phyloP scores from a whole-genome alignment of 768 basidiomycete genomes.

The Suillus cothurnatus region DNA sequence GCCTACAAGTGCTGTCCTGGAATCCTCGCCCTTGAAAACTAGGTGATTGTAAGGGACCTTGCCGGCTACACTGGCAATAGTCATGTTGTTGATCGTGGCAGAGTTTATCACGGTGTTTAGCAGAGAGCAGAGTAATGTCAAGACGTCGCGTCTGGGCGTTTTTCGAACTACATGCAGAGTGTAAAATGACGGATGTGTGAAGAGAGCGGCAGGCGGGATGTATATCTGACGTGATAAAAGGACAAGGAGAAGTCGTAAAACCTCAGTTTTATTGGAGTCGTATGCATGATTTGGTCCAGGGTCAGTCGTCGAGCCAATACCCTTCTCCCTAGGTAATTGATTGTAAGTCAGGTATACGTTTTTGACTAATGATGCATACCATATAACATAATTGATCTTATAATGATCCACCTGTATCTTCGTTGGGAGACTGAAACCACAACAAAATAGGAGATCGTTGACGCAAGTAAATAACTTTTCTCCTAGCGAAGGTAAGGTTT shows the following conservation, averaged over 20 bases:
- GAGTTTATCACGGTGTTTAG: slow-evolving; percentile 89
- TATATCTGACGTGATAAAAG: slow-evolving; percentile 92
- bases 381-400: slow-evolving; percentile 86
- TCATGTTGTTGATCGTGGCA: slow-evolving; percentile 47
- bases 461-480: slow-evolving; percentile 79
- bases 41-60: slow-evolving; percentile 89
- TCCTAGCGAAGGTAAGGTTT: slow-evolving; percentile 71
- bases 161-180: slow-evolving; percentile 78
- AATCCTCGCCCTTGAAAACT: slow-evolving; percentile 87
- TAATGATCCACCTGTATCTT: slow-evolving; percentile 77
- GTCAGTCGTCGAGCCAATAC: slow-evolving; percentile 86
- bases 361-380: slow-evolving; percentile 49
- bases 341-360: slow-evolving; percentile 10
- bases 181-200: slow-evolving; percentile 74
- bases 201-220: slow-evolving; percentile 65
- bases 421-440: slow-evolving; percentile 87
- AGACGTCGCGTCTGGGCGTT: slow-evolving; percentile 76
- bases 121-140: slow-evolving; percentile 90
- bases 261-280: slow-evolving; percentile 85
- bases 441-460: slow-evolving; percentile 89
- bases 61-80: slow-evolving; percentile 70
- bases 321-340: slow-evolving; percentile 75
- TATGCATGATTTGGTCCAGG: slow-evolving; percentile 61
- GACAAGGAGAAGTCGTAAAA: slow-evolving; percentile 85
- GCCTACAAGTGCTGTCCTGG: slow-evolving; percentile 68